Conservation (phyloP, 1,284 basidiomycete species). For the Puccinia hordei region DNA sequence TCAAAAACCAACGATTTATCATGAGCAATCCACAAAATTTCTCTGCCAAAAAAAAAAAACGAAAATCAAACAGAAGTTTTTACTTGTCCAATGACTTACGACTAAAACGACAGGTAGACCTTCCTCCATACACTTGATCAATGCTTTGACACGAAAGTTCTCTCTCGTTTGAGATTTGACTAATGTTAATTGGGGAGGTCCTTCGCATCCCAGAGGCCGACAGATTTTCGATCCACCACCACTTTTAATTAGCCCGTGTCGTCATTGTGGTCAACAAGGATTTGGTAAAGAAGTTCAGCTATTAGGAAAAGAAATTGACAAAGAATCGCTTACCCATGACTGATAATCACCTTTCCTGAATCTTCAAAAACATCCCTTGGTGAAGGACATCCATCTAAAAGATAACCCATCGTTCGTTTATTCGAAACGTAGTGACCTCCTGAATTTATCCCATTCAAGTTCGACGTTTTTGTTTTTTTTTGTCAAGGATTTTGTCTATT, state of each 20-base stretch:
- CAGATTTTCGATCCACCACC: slow-evolving; percentile 39
- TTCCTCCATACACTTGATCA: slow-evolving; percentile 28
- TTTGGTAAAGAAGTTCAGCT: no score
- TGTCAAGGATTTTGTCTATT: background rate
- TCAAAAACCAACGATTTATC: background rate
- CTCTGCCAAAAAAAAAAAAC: background rate
- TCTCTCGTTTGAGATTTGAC: slow-evolving; percentile 31
- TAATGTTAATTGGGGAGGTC: slow-evolving; percentile 11
- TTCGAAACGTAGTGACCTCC: slow-evolving; percentile 44
- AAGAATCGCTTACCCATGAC: slow-evolving; percentile 17
- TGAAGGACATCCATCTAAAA: slow-evolving; percentile 40
- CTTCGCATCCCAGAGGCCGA: background rate
- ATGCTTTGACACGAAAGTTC: slow-evolving; percentile 17
- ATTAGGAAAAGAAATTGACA: background rate
- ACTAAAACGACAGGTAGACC: slow-evolving; percentile 35
- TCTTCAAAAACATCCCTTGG: slow-evolving; percentile 45
- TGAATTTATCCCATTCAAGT: background rate
- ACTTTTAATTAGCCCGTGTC: no score
- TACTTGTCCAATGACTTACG: background rate
- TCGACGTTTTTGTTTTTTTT: no score
- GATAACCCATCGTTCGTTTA: slow-evolving; percentile 12
- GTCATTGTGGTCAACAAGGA: no score
- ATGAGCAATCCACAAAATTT: background rate
- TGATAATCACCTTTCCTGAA: slow-evolving; percentile 38
- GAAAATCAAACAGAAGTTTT: no score